Base-by-base conservation (phyloP, 179 eudicot species). In the Silene vulgaris region DNA sequence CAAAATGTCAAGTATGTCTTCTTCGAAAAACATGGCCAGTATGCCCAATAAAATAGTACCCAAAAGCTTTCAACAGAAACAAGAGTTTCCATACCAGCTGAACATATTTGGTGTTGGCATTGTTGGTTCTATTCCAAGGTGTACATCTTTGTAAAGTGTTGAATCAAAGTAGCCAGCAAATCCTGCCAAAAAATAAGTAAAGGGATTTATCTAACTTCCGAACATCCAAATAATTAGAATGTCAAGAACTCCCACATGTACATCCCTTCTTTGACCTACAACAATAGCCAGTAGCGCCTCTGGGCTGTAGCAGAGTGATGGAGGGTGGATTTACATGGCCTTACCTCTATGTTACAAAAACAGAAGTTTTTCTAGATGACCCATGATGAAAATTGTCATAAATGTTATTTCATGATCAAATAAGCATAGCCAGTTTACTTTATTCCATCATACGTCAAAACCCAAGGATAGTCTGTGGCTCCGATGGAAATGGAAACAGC, bases 81-180 rank as follows among this genome's bases (percentile, higher is more conserved):
- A 30, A 13, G 19, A 66, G 16, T 29, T 17, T 21, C 0, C n/a
- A 59, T 86, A 95, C 99, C 99, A 95, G 86, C 99, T 95, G 78
- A 95, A 95, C 99, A 95, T 95, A 84, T 89, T 90, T 16, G 97
- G 97, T 48, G 99, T 95, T 65, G 97, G 90, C 82, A 89, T 88
- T 48, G 90, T 83, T 73, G 99, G 99, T 78, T 95, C 97, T 75
- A 95, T 95, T 74, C 99, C 97, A 71, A 95, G 97, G 84, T 92
- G 99, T 73, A 95, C 91, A 78, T 95, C 99, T 84, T 95, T 89
- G 86, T 95, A 95, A 26, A 95, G 99, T 26, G 62, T 80, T 69
- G 99, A 84, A 84, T 95, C 99, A 78, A 95, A 95, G 83, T 95
- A 95, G 54, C 99, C 99, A 28, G 93, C 99, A 78, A 95, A 92